These are phyloP conservation scores for Ophiostoma novo-ulmi DNA, from an alignment of 2,329 filamentous ascomycete species.

Conservation along the genomic window DNA sequence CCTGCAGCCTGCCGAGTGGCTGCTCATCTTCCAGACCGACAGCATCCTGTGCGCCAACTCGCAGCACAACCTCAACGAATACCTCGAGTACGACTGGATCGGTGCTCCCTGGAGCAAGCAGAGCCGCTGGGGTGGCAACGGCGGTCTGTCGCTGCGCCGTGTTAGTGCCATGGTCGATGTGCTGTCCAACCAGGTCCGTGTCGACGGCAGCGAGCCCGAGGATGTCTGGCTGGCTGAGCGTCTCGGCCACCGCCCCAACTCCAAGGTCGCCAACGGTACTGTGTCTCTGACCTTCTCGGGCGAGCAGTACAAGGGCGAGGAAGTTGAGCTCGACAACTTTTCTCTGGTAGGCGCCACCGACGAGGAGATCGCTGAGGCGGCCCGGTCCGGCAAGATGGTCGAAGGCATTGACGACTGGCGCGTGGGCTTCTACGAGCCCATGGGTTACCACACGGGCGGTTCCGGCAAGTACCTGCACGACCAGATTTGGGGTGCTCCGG, in stretches of 20 bases:
- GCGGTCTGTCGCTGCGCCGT: slow-evolving; percentile 48
- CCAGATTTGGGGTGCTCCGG: slow-evolving; percentile 46
- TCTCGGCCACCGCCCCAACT: slow-evolving; percentile 45
- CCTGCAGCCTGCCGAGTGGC: slow-evolving; percentile 47
- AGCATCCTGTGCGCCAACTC: slow-evolving; percentile 53
- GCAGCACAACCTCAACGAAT: slow-evolving; percentile 44
- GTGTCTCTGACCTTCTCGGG: slow-evolving; percentile 47
- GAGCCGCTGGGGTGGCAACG: slow-evolving; percentile 46
- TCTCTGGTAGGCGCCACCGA: slow-evolving; percentile 28
- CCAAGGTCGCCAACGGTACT: slow-evolving; percentile 49
- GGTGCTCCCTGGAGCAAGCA: slow-evolving; percentile 46
- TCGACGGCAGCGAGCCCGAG: slow-evolving; percentile 44
- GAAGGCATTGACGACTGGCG: slow-evolving; percentile 47
- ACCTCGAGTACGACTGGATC: slow-evolving; percentile 50
- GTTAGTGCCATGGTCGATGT: slow-evolving; percentile 51
- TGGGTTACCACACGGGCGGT: slow-evolving; percentile 55
- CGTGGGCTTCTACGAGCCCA: slow-evolving; percentile 50
- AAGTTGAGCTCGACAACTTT: slow-evolving; percentile 27
- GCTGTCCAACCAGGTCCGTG: slow-evolving; percentile 44
- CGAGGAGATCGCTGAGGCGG: slow-evolving; percentile 31
- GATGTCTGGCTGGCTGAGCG: slow-evolving; percentile 54
- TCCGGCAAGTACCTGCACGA: slow-evolving; percentile 43
- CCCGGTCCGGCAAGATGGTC: slow-evolving; percentile 35
- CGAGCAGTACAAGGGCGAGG: slow-evolving; percentile 42
- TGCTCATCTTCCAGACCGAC: slow-evolving; percentile 53